Evolutionary conservation across 2,329 filamentous ascomycete genomes (phyloP).

Genomic region (Cryoendolithus antarcticus): DNA sequence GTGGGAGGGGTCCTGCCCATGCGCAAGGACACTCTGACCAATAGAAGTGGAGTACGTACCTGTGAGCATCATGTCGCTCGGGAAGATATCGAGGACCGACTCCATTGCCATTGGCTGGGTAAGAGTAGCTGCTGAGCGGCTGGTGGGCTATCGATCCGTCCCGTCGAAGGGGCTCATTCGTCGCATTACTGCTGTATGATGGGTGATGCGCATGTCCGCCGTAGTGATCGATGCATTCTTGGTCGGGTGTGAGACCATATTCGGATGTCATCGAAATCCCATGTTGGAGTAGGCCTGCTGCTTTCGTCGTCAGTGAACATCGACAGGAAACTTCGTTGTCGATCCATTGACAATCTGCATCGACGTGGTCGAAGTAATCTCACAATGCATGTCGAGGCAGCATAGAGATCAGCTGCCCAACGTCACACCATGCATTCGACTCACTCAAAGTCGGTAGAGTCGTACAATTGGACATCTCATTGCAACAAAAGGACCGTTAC

Average conservation of each 20-base stretch:
- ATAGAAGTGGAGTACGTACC: constrained; percentile 35
- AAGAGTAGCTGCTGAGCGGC: constrained; percentile 31
- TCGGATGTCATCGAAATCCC: constrained; percentile 29
- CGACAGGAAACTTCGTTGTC: constrained; percentile 16
- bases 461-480: not conserved
- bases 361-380: constrained; percentile 6
- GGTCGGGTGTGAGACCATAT: constrained; percentile 31
- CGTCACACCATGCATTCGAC: constrained; percentile 12
- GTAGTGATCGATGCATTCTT: constrained; percentile 35
- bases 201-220: constrained; percentile 33
- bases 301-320: too few relatives aligned
- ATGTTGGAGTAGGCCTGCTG: constrained; percentile 27
- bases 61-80: constrained; percentile 38
- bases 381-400: constrained; percentile 10
- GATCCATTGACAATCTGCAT: constrained; percentile 29
- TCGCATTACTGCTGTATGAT: constrained; percentile 27
- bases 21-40: constrained; percentile 7
- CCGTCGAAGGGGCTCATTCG: constrained; percentile 39
- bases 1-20: constrained; percentile 13
- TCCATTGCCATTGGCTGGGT: constrained; percentile 33
- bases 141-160: constrained; percentile 37
- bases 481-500: constrained; percentile 4
- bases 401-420: constrained; percentile 10
- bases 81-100: constrained; percentile 36
- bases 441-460: constrained; percentile 3